A percentile compares a stretch with the other conserved stretches of the same genome.
Evolutionary conservation across 257 asterid genomes (phyloP).

Genomic region (Eustoma russellianum): DNA sequence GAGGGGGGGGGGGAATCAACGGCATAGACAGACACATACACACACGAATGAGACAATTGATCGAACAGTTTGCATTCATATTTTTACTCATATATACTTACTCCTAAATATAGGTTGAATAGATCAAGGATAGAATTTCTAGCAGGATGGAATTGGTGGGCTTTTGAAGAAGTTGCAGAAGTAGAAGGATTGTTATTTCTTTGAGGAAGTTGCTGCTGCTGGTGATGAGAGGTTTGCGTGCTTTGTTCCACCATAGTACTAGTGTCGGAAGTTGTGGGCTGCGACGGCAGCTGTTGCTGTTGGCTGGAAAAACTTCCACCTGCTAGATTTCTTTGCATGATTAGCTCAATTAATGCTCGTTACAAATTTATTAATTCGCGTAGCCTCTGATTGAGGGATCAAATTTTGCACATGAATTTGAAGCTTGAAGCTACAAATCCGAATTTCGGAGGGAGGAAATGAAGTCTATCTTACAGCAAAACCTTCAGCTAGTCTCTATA

Average conservation of each 20-base stretch:
- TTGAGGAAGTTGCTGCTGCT: conserved; percentile 23
- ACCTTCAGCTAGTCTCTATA: too few species aligned
- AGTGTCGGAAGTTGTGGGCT: conserved; percentile 15
- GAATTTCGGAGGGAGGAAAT: too few species aligned
- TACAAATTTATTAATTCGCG: too few species aligned
- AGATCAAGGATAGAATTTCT: conserved; percentile 65
- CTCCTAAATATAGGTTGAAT: conserved; percentile 73
- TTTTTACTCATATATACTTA: conserved; percentile 15
- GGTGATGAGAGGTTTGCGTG: conserved; percentile 14
- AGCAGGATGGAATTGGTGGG: conserved; percentile 73
- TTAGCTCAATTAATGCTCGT: background rate
- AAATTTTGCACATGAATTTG: too few species aligned
- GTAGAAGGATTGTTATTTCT: conserved; percentile 25
- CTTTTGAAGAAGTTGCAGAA: conserved; percentile 50
- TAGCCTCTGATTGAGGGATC: too few species aligned
- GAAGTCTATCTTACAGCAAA: too few species aligned
- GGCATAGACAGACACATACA: background rate
- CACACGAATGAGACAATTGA: background rate
- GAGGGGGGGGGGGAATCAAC: too few species aligned
- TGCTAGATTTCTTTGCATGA: conserved; percentile 3
- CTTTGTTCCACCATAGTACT: conserved; percentile 36
- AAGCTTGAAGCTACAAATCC: too few species aligned
- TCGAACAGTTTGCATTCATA: background rate
- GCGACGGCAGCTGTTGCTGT: conserved; percentile 2
- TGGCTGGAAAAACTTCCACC: conserved; percentile 16